phyloP scores from a whole-genome alignment of 1,284 basidiomycete species.

The Puccinia triticina region DNA sequence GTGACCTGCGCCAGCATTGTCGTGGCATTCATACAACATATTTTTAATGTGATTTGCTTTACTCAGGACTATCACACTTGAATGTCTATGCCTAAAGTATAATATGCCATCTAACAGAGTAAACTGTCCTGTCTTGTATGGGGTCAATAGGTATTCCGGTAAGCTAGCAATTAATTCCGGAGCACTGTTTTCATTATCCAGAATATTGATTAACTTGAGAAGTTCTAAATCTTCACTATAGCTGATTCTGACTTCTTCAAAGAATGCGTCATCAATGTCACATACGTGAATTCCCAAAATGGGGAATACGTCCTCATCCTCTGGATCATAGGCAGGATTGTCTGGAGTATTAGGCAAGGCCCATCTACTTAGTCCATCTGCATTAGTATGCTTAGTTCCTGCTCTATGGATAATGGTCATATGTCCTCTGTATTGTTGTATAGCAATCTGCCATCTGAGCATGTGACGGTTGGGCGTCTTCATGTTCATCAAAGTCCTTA shows the following conservation, averaged over 20 bases:
- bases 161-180: background rate
- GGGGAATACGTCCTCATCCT: background rate
- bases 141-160: background rate
- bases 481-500: background rate
- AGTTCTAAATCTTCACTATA: too few relatives aligned
- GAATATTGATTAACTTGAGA: too few relatives aligned
- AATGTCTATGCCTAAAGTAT: background rate
- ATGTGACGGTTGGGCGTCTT: background rate
- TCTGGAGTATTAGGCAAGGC: too few relatives aligned
- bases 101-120: background rate
- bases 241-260: too few relatives aligned
- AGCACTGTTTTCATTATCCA: too few relatives aligned
- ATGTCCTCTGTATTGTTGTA: background rate
- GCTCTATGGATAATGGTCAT: background rate
- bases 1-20: background rate
- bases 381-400: background rate
- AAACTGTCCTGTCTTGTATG: background rate
- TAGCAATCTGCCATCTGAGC: slow-evolving; percentile 11
- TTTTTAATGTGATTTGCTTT: background rate
- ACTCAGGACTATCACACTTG: background rate
- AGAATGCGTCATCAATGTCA: too few relatives aligned
- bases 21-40: background rate
- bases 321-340: too few relatives aligned
- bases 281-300: background rate
- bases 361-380: background rate